Evolutionary conservation across 768 basidiomycete genomes (phyloP).

Genomic region (Trametes punicea): DNA sequence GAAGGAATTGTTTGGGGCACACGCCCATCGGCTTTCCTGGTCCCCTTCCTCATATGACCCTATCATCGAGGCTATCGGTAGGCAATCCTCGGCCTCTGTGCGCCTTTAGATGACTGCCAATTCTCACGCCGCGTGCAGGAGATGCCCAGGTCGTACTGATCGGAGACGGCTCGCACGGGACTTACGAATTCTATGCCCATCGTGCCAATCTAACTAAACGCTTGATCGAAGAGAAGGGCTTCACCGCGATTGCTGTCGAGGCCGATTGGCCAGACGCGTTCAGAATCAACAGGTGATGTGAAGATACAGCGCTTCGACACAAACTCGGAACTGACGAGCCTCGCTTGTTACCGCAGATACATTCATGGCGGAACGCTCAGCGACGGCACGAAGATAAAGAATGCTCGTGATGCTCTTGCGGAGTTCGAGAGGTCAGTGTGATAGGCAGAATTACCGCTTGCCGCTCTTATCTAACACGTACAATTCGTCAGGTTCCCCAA

Average conservation of each 20-base stretch:
- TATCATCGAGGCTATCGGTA: slow-evolving; percentile 23
- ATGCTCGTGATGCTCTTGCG: slow-evolving; percentile 16
- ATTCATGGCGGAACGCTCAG: slow-evolving; percentile 19
- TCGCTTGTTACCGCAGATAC: slow-evolving; percentile 13
- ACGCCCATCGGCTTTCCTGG: slow-evolving; percentile 19
- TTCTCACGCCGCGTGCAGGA: slow-evolving; percentile 12
- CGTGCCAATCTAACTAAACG: slow-evolving; percentile 30
- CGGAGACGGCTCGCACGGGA: slow-evolving; percentile 32
- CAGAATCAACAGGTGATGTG: slow-evolving; percentile 26
- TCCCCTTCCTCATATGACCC: slow-evolving; percentile 23
- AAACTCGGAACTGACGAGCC: not conserved
- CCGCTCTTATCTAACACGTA: not conserved
- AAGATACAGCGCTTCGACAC: not conserved
- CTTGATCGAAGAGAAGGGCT: slow-evolving; percentile 30
- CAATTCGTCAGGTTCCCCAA: slow-evolving; percentile 24
- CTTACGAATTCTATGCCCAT: slow-evolving; percentile 31
- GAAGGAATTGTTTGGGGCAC: slow-evolving; percentile 16
- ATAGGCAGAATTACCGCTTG: not conserved
- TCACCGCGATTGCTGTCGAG: slow-evolving; percentile 29
- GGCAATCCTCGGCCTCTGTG: slow-evolving; percentile 2
- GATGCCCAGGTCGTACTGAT: slow-evolving; percentile 29
- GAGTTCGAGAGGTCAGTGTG: slow-evolving; percentile 22
- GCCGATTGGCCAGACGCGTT: slow-evolving; percentile 34
- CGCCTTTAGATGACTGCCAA: not conserved
- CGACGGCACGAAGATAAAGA: slow-evolving; percentile 12